A percentile compares a stretch with the other conserved stretches of the same genome.
Conservation (phyloP, 192 early-diverging fungal species). For the Coemansia sp. region DNA sequence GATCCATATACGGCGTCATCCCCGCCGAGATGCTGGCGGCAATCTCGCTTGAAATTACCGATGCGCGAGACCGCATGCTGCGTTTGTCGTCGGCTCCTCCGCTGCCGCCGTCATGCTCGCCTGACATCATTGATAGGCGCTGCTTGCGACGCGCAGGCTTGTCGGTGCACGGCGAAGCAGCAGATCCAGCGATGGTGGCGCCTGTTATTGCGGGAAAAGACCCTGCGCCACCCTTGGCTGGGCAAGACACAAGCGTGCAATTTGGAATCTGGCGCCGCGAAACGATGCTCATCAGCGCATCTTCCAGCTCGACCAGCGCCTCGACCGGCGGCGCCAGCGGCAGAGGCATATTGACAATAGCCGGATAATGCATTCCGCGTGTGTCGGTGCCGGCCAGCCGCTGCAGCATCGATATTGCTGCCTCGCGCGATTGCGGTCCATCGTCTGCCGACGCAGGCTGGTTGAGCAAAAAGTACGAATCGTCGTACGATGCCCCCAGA, state of each 20-base stretch:
- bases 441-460: constrained; percentile 4
- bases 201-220: constrained; percentile 14
- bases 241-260: constrained; percentile 24
- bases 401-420: constrained; percentile 34
- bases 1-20: constrained; percentile 35
- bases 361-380: background rate
- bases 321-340: constrained; percentile 38
- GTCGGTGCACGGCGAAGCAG: constrained; percentile 9
- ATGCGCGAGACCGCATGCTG: constrained; percentile 38
- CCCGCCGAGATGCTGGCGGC: constrained; percentile 9
- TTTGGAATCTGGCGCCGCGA: constrained; percentile 46
- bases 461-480: constrained; percentile 43
- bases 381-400: constrained; percentile 3
- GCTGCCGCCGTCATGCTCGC: constrained; percentile 11
- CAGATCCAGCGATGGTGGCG: constrained; percentile 22
- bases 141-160: constrained; percentile 40
- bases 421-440: constrained; percentile 31
- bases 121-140: constrained; percentile 37
- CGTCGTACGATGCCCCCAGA: constrained; percentile 38
- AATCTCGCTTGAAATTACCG: constrained; percentile 32
- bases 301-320: constrained; percentile 34
- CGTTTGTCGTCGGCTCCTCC: constrained; percentile 39
- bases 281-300: constrained; percentile 33
- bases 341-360: constrained; percentile 16
- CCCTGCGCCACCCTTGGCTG: constrained; percentile 39